Base-by-base conservation (phyloP, 2,329 filamentous ascomycete species). In the Sporothrix protearum region DNA sequence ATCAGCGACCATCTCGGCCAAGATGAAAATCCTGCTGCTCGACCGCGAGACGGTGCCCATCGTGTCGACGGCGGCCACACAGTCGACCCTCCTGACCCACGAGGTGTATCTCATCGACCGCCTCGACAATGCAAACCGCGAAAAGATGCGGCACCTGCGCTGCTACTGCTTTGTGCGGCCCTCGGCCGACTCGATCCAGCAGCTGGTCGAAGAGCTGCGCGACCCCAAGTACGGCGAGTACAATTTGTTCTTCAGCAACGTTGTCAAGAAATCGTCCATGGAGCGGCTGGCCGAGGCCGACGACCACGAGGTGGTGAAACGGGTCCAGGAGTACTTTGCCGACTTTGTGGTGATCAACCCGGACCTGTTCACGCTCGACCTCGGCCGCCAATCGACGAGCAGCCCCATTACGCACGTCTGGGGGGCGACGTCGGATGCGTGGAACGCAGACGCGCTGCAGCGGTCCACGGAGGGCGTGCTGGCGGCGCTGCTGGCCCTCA, bases 141-240 rank as follows among this genome's bases (percentile, higher is more conserved):
- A 99, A 83, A 97, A 97, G 85, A 98, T 99, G 96, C 91, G 96
- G 74, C 96, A 99, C 83, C 86, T 99, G 69, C 90, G 94, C 69
- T 99, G 96, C 80, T 83, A 98, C 36, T 97, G 94, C 79, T 95
- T 99, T 76, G 88, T 99, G 64, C 91, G 96, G 53, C 96, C 96
- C 8, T 97, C 95, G 0, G 87, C 95, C 14, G 93, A 96, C 76
- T 96, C 95, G 5, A 94, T 98, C 78, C 94, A 99, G 79, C 88
- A 92, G 74, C 87, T 99, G 69, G 95, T 99, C 76, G 96, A 99
- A 78, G 96, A 99, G 83, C 86, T 99, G 71, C 88, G 96, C 73
- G 95, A 98, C 67, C 96, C 96, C 4, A 97, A 94, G 79, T 99
- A 99, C 77, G 95, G 96, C 75, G 96, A 99, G 83, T 99, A 99